Percentiles rank a stretch among this genome's conserved stretches.
Evolutionary conservation across 495 filamentous ascomycete genomes (phyloP).

Genomic region (Neurospora intermedia): DNA sequence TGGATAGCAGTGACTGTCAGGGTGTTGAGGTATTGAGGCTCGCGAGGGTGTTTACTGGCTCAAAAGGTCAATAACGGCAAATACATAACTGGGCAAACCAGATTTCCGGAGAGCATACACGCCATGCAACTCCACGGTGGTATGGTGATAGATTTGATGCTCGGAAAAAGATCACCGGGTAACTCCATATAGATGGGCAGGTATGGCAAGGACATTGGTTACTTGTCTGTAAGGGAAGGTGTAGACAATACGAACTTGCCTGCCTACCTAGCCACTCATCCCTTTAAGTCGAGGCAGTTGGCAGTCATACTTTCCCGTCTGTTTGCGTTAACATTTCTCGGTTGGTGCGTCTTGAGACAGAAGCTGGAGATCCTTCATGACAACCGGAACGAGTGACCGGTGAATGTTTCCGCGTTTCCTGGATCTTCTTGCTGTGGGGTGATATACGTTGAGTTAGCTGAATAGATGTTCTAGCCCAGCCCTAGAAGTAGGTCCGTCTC

Average conservation of each 20-base stretch:
- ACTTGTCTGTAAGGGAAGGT: not conserved
- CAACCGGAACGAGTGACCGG: not conserved
- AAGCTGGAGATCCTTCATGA: not conserved
- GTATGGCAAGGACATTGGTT: not conserved
- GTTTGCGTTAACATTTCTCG: not conserved
- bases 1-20: not conserved
- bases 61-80: not conserved
- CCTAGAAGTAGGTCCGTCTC: not conserved
- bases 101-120: not conserved
- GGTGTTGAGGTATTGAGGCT: no score
- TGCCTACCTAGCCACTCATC: not conserved
- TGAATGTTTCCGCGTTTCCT: not conserved
- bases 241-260: not conserved
- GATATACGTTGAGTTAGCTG: not conserved
- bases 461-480: not conserved
- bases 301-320: not conserved
- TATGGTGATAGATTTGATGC: not conserved
- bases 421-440: not conserved
- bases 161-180: not conserved
- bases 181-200: not conserved
- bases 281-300: not conserved
- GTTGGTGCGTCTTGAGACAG: not conserved
- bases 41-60: no score
- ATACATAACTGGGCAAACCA: not conserved
- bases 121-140: not conserved